A percentile compares a stretch with the other conserved stretches of the same genome.
Conservation (phyloP, 2,329 filamentous ascomycete genomes). For the Zasmidium angulare region DNA sequence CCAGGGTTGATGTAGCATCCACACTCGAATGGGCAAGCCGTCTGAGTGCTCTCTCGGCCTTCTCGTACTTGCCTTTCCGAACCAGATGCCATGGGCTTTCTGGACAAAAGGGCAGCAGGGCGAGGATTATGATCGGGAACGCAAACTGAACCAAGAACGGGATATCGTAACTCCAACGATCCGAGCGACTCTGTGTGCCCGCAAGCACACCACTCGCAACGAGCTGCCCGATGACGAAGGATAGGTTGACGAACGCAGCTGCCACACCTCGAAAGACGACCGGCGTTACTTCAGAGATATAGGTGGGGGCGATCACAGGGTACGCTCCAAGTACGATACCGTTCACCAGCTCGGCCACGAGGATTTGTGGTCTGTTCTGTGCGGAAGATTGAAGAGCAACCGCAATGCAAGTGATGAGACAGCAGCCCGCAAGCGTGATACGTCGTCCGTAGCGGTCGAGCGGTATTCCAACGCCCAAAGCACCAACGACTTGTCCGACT, state of each 20-base stretch:
- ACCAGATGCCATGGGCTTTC: conserved; percentile 37
- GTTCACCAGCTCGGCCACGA: conserved; percentile 57
- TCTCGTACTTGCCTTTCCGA: conserved; percentile 21
- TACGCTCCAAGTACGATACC: conserved; percentile 59
- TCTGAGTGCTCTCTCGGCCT: neutral
- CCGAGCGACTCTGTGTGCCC: conserved; percentile 15
- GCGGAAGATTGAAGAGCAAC: conserved; percentile 39
- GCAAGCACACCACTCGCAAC: conserved; percentile 41
- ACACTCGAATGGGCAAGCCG: neutral
- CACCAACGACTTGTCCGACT: conserved; percentile 58
- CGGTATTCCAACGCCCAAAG: conserved; percentile 65
- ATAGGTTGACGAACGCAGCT: conserved; percentile 52
- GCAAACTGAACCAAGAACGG: conserved; percentile 43
- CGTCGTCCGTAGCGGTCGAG: conserved; percentile 53
- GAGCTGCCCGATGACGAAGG: conserved; percentile 43
- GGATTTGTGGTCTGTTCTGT: conserved; percentile 12
- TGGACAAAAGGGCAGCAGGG: conserved; percentile 18
- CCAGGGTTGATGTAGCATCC: conserved; percentile 29
- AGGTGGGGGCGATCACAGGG: conserved; percentile 55
- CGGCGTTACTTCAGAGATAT: conserved; percentile 50
- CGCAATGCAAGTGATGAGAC: conserved; percentile 34
- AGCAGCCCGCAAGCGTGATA: conserved; percentile 51
- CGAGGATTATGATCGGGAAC: conserved; percentile 32
- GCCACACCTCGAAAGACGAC: conserved; percentile 56
- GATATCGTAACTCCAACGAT: conserved; percentile 38